Evolutionary conservation across 116 monocot species (phyloP).

Genomic region (Iris pallida): DNA sequence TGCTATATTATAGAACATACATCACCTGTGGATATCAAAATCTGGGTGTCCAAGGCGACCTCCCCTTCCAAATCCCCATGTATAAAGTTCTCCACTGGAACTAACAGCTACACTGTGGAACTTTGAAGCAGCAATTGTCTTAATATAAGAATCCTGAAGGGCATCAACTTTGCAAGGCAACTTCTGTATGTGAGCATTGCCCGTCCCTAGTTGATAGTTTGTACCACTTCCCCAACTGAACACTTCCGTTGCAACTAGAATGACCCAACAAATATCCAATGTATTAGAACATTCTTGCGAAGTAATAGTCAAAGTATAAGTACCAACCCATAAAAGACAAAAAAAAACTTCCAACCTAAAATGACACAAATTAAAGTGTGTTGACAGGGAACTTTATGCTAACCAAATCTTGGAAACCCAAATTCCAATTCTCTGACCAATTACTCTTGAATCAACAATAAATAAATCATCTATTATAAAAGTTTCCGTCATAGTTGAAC

Average conservation of each 20-base stretch:
- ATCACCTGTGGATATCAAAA: conserved; percentile 95
- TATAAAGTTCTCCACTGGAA: conserved; percentile 77
- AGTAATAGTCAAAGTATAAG: background rate
- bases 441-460: background rate
- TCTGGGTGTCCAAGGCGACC: conserved; percentile 98
- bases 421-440: background rate
- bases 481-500: background rate
- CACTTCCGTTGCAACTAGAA: conserved; percentile 78
- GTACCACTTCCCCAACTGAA: conserved; percentile 99
- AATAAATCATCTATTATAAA: background rate
- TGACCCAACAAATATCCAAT: conserved; percentile 14
- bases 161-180: conserved; percentile 90
- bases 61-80: conserved; percentile 97
- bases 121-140: conserved; percentile 68
- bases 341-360: background rate
- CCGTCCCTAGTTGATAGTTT: conserved; percentile 98
- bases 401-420: background rate
- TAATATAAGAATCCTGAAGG: conserved; percentile 65
- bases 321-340: background rate
- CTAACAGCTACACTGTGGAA: conserved; percentile 92
- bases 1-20: background rate
- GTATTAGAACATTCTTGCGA: background rate
- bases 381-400: background rate
- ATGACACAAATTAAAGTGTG: background rate
- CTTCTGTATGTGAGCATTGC: conserved; percentile 95